These are phyloP conservation scores for Ganoderma resinaceum DNA, from an alignment of 1,284 basidiomycete genomes.

Conservation along the genomic window DNA sequence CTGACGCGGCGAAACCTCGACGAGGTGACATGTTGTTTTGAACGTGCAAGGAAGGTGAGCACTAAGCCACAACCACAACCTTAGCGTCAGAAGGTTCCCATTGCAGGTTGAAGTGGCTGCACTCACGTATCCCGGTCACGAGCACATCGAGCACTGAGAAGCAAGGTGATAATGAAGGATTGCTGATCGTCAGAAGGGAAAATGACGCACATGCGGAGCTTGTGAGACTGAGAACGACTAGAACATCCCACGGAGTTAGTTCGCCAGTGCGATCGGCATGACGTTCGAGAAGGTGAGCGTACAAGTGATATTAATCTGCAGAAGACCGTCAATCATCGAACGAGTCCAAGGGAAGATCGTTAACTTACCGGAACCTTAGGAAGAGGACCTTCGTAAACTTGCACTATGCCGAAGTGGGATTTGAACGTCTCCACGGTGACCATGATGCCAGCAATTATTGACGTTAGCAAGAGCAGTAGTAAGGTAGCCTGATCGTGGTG, in stretches of 20 bases:
- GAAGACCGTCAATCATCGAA: neutral
- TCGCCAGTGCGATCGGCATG: neutral
- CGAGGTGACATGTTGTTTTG: constrained; percentile 37
- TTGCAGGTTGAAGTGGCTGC: neutral
- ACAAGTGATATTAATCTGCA: constrained; percentile 25
- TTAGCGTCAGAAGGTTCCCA: neutral
- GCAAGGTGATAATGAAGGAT: neutral
- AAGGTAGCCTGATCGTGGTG: constrained; percentile 28
- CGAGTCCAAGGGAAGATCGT: neutral
- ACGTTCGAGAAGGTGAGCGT: neutral
- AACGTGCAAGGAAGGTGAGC: constrained; percentile 37
- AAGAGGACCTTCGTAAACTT: constrained; percentile 24
- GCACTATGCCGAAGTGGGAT: constrained; percentile 26
- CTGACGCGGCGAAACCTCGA: constrained; percentile 37
- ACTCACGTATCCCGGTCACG: constrained; percentile 37
- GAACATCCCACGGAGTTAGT: neutral
- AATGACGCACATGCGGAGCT: constrained; percentile 36
- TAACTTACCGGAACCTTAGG: constrained; percentile 34
- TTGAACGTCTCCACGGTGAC: constrained; percentile 34
- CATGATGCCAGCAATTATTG: constrained; percentile 31
- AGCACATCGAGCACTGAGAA: constrained; percentile 37
- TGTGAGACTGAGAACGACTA: constrained; percentile 36
- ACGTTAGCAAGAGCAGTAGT: constrained; percentile 32
- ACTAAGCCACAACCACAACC: constrained; percentile 23
- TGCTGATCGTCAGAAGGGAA: neutral